Percentiles rank a stretch among this genome's conserved stretches.
phyloP scores from a whole-genome alignment of 1,139 yeast species.

The Saccharomyces pastorianus region DNA sequence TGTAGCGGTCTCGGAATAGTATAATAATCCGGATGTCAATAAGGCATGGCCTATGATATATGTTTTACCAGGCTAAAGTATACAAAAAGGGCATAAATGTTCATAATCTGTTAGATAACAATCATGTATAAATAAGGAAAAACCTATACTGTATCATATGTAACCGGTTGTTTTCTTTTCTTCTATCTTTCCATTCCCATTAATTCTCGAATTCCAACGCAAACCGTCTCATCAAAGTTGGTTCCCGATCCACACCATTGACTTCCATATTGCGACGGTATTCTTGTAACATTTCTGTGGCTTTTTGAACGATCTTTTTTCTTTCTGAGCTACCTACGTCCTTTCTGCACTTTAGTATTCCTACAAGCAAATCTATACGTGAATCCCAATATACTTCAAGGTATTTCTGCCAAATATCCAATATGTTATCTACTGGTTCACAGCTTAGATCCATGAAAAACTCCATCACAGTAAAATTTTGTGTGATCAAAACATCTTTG shows the following conservation, averaged over 20 bases:
- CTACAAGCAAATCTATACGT: constrained; percentile 57
- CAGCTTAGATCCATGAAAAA: constrained; percentile 62
- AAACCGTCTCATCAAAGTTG: background rate
- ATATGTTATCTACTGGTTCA: constrained; percentile 43
- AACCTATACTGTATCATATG: background rate
- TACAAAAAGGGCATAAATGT: background rate
- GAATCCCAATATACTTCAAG: constrained; percentile 56
- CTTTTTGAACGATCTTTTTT: constrained; percentile 20
- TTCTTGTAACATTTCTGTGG: constrained; percentile 8
- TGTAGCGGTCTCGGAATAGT: background rate
- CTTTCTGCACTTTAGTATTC: constrained; percentile 37
- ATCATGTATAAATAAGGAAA: background rate
- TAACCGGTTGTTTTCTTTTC: background rate
- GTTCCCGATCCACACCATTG: background rate
- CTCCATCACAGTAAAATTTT: constrained; percentile 61
- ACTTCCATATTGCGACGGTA: background rate
- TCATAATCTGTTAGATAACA: background rate
- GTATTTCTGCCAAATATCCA: constrained; percentile 51
- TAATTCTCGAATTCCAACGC: background rate
- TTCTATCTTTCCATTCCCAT: background rate
- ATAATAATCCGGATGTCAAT: no score
- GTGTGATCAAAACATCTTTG: constrained; percentile 24
- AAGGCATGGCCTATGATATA: no score
- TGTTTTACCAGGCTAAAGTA: no score
- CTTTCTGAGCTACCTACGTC: constrained; percentile 29